Evolutionary conservation across 306 rosid genomes (phyloP).

Genomic region (Sicyos edulis): DNA sequence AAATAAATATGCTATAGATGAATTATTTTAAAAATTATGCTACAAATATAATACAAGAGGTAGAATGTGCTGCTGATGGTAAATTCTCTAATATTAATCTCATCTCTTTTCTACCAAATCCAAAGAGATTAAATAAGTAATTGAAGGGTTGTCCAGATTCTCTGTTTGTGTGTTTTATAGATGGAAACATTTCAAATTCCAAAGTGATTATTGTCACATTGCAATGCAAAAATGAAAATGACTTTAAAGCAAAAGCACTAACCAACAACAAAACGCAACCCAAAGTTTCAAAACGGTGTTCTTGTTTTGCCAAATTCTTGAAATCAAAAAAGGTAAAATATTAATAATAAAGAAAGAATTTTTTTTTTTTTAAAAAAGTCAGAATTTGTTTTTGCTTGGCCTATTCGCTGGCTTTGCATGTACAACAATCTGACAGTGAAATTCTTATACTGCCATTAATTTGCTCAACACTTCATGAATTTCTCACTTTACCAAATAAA

Average conservation of each 20-base stretch:
- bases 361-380: not conserved
- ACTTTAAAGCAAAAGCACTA: not conserved
- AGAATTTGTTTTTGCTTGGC: not conserved
- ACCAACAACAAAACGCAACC: not conserved
- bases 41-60: too few species aligned
- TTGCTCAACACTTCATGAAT: not conserved
- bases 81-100: too few species aligned
- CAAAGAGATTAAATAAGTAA: not conserved
- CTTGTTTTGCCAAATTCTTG: not conserved
- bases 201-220: not conserved
- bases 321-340: not conserved
- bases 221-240: not conserved
- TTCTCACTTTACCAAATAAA: not conserved
- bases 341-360: too few species aligned
- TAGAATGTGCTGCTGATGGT: too few species aligned
- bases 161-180: not conserved
- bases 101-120: too few species aligned
- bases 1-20: too few species aligned
- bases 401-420: conserved; percentile 1
- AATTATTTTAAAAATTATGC: too few species aligned
- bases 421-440: not conserved
- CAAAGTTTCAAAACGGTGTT: not conserved
- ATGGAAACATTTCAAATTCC: conserved; percentile 1
- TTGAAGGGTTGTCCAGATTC: not conserved
- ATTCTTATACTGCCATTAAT: not conserved